Evolutionary conservation across 2,329 filamentous ascomycete genomes (phyloP).

Genomic region (Aspergillus oerlinghausenensis): DNA sequence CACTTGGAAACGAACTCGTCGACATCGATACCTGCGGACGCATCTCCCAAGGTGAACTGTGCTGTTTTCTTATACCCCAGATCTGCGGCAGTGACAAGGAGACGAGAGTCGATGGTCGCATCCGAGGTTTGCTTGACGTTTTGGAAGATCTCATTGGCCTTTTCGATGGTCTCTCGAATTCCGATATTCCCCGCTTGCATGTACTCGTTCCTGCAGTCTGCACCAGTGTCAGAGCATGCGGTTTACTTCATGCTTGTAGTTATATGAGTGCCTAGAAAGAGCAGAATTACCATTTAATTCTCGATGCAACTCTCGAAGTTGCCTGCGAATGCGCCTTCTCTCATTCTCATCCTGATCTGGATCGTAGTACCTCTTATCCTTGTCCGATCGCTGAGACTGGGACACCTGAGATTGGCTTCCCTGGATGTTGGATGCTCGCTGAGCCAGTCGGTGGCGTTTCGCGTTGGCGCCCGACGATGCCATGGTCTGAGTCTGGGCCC

Average conservation of each 20-base stretch:
- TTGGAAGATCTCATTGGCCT: slow-evolving; percentile 61
- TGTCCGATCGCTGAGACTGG: slow-evolving; percentile 21
- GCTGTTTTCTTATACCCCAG: slow-evolving; percentile 73
- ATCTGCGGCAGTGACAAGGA: slow-evolving; percentile 76
- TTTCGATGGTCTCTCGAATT: slow-evolving; percentile 61
- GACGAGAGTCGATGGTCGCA: slow-evolving; percentile 82
- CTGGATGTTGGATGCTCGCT: slow-evolving; percentile 26
- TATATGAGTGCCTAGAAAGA: not conserved
- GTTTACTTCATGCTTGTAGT: not conserved
- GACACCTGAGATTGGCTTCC: slow-evolving; percentile 24
- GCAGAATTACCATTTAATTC: slow-evolving; percentile 52
- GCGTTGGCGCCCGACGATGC: slow-evolving; percentile 25
- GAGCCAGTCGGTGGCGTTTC: slow-evolving; percentile 45
- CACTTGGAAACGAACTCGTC: slow-evolving; percentile 91
- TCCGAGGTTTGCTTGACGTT: slow-evolving; percentile 83
- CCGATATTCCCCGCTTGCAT: slow-evolving; percentile 61
- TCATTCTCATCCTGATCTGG: slow-evolving; percentile 75
- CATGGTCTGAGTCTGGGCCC: slow-evolving; percentile 39
- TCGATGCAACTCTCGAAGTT: slow-evolving; percentile 62
- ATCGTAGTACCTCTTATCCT: slow-evolving; percentile 61
- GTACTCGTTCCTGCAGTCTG: slow-evolving; percentile 68
- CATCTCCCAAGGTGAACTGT: slow-evolving; percentile 67
- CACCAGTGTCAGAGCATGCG: not conserved
- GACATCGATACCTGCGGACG: slow-evolving; percentile 72
- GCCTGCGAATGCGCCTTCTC: slow-evolving; percentile 65